Base-by-base conservation (phyloP, 169 alveolate genomes). In the Babesia ovata region DNA sequence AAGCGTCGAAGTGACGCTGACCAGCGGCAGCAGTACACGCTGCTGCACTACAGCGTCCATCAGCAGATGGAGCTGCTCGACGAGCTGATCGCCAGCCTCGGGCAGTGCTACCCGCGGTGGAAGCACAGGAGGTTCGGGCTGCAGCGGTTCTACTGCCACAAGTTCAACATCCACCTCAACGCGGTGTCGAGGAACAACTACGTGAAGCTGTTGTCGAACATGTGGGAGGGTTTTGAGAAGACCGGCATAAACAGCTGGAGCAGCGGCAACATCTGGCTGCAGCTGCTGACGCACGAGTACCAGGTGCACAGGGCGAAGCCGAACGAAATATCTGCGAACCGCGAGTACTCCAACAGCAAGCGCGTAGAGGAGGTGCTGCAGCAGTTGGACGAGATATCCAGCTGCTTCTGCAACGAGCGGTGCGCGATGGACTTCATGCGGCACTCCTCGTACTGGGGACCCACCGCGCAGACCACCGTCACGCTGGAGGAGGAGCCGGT, bases 61-160 rank as follows among this genome's bases (percentile, higher is more conserved):
- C 76, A 53, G 54, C 76, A 59, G 28, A 39, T 67, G 66, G 76
- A 67, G 48, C 54, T 67, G 22, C 14, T 67, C 36, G 65, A 67
- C 39, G 76, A 67, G 65, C 57, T 67, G 48, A 24, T 67, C 42
- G 29, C 44, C 60, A 50, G 76, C 54, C 66, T 81, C 45, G 88
- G 88, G 16, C 57, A 54, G 33, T 45, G 76, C 17, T 81, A 71
- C 69, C 79, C 70, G 16, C 69, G 77, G 13, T 81, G 88, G 88
- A 81, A 81, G 79, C 73, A 72, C 52, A 26, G 71, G 46, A 29
- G 79, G 26, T 59, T 59, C 46, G 88, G 88, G 13, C 29, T 81
- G 12, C 75, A 66, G 60, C 29, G 88, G 21, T 81, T 72, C 42
- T 81, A 81, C 36, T 81, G 88, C 76, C 88, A 81, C 79, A 81